Evolutionary conservation across 371 early-diverging fungal species (phyloP).

Genomic region (Choanephora cucurbitarum): DNA sequence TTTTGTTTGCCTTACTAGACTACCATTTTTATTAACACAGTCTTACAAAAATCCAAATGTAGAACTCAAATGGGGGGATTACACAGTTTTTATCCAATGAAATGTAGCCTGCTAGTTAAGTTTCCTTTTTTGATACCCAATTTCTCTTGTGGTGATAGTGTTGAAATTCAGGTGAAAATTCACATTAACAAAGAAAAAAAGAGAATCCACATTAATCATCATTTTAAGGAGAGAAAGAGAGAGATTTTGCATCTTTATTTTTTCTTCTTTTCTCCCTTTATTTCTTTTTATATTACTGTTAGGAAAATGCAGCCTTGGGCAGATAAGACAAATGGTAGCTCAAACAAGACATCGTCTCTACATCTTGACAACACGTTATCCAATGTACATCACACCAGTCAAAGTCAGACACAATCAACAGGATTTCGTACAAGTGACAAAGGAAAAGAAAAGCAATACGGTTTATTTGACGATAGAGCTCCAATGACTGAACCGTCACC

Average conservation of each 20-base stretch:
- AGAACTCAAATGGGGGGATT: no score
- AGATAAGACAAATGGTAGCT: conserved; percentile 12
- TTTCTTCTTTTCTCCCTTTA: neutral
- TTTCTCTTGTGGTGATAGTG: no score
- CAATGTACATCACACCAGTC: conserved; percentile 3
- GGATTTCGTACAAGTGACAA: neutral
- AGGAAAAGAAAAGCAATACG: neutral
- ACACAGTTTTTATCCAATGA: no score
- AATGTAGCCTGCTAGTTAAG: no score
- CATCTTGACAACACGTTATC: conserved; percentile 19
- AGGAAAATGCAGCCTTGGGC: conserved; percentile 26
- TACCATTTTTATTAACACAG: no score
- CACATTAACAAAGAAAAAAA: no score
- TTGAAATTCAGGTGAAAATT: no score
- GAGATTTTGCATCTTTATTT: neutral
- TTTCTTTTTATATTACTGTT: neutral
- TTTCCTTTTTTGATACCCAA: no score
- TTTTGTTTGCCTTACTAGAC: no score
- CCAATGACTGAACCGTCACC: neutral
- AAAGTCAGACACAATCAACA: neutral
- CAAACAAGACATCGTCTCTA: conserved; percentile 6
- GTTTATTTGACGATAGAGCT: neutral
- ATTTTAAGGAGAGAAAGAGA: no score
- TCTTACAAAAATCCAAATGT: no score
- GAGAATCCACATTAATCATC: no score